Conservation (phyloP, 441 rosid species). For the Theobroma grandiflorum region DNA sequence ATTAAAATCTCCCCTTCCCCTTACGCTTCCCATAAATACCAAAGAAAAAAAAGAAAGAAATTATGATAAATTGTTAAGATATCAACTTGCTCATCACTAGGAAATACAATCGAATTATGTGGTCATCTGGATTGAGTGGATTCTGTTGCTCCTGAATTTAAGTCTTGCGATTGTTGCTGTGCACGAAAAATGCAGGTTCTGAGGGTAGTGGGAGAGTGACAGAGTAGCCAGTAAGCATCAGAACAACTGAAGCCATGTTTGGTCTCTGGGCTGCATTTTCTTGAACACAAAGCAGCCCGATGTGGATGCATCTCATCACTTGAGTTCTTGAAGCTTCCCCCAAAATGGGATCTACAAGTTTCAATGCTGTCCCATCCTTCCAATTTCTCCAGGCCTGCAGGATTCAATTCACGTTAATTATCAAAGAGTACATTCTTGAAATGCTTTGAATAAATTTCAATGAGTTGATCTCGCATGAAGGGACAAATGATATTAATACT, state of each 20-base stretch:
- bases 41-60: no score
- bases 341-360: conserved; percentile 42
- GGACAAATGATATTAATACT: background rate
- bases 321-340: conserved; percentile 38
- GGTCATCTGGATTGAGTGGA: background rate
- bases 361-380: conserved; percentile 28
- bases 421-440: background rate
- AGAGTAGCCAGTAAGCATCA: conserved; percentile 57
- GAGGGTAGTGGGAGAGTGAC: conserved; percentile 45
- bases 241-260: conserved; percentile 53
- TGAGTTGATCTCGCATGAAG: background rate
- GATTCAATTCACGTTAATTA: background rate
- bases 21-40: no score
- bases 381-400: conserved; percentile 51
- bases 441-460: conserved; percentile 17
- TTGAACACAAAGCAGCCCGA: conserved; percentile 36
- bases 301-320: conserved; percentile 57
- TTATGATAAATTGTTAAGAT: no score
- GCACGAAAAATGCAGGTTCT: conserved; percentile 37
- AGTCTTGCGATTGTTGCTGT: background rate
- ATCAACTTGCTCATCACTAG: no score
- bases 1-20: no score
- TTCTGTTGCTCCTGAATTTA: background rate
- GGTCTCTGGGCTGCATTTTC: conserved; percentile 50
- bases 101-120: no score